phyloP scores from a whole-genome alignment of 345 rosid species.

The Mallotus nudiflorus region DNA sequence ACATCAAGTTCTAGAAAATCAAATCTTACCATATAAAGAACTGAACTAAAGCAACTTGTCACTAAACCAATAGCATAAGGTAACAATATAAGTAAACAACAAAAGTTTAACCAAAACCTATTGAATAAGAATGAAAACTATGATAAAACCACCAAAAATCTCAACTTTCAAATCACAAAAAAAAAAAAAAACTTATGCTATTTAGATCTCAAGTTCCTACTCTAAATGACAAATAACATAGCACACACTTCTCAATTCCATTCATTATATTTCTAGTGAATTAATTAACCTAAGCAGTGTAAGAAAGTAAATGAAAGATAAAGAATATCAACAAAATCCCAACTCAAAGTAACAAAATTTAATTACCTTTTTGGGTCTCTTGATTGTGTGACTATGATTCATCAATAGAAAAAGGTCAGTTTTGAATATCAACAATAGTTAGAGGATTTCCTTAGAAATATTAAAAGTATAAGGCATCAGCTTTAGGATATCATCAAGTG shows the following conservation, averaged over 20 bases:
- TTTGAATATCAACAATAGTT: background rate
- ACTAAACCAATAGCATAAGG: constrained; percentile 4
- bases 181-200: background rate
- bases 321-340: background rate
- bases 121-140: background rate
- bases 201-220: constrained; percentile 17
- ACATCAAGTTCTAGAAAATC: constrained; percentile 33
- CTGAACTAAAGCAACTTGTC: background rate
- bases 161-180: constrained; percentile 3
- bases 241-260: too few species aligned
- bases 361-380: too few species aligned
- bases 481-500: background rate
- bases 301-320: background rate
- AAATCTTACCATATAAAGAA: constrained; percentile 7
- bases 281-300: background rate
- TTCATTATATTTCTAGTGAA: too few species aligned
- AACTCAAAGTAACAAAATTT: too few species aligned
- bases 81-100: background rate
- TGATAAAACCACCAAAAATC: constrained; percentile 8
- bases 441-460: background rate
- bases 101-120: background rate
- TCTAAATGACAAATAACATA: too few species aligned
- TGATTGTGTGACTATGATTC: too few species aligned
- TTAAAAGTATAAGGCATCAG: constrained; percentile 5
- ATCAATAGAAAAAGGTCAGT: too few species aligned